Evolutionary conservation across 164 flowering plant genomes (phyloP).

Genomic region (Litsea cubeba): DNA sequence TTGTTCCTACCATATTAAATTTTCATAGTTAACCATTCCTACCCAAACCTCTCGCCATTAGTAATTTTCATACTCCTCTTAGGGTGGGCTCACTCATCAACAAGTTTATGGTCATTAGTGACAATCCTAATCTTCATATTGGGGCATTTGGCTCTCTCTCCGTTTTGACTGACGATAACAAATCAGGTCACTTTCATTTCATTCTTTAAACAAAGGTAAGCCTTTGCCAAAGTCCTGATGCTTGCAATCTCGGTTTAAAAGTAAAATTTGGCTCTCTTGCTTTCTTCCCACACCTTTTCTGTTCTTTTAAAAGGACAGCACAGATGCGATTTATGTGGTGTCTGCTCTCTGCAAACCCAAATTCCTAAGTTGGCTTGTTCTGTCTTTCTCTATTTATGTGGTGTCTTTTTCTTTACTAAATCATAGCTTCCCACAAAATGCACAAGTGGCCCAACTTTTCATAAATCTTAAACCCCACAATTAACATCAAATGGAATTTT

Average conservation of each 20-base stretch:
- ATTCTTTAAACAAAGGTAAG: background rate
- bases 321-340: background rate
- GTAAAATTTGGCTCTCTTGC: background rate
- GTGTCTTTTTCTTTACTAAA: background rate
- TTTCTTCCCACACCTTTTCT: background rate
- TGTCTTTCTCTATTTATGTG: background rate
- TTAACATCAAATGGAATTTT: no score
- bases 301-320: background rate
- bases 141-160: background rate
- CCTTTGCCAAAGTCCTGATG: background rate
- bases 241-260: background rate
- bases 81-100: no score
- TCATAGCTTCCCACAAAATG: background rate
- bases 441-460: no score
- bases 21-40: no score
- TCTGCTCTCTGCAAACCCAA: background rate
- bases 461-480: no score
- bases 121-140: no score
- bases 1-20: no score
- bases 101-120: no score
- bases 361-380: background rate
- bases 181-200: background rate
- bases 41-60: no score
- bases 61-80: no score
- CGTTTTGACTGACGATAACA: background rate